Evolutionary conservation across 2,329 filamentous ascomycete genomes (phyloP), one percentile per base, ranked within the genome.

Genomic region (Escovopsis sp.): DNA sequence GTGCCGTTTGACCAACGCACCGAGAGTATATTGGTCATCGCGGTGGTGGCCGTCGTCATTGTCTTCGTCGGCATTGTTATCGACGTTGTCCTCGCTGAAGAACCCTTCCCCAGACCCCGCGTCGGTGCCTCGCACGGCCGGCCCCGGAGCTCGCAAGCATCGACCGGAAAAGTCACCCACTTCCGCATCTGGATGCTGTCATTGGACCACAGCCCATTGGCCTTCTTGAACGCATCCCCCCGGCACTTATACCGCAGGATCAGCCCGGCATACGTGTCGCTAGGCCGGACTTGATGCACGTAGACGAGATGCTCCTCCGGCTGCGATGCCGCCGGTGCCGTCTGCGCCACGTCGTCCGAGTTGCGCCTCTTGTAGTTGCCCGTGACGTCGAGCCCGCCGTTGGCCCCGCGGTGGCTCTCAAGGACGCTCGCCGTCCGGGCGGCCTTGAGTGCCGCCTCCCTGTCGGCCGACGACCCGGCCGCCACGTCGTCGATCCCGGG

Each of bases 171-270:
- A 8, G 87, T 69, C 13, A 98, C 68, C 43, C 74, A 78, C 48
- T 83, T 83, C 39, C 87, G 76, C 33, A 77, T 74, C 53, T 94
- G 88, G 26, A 96, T 79, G 42, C 76, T 85, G 52, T 96, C 90
- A 43, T 86, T 84, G 6, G 86, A 84, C 90, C 90, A 98, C 49
- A 98, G 76, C 10, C 90, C 76, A 53, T 98, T 98, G 27, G 85
- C 77, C 53, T 83, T 90, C 39, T 84, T 72, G 44, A 98, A 77
- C 2, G 80, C 70, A 33, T 87, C 79, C 37, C 86, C 76, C 42
- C 82, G 74, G 54, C 88, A 96, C 47, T 83, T 79, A 57, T 92
- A 98, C 47, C 79, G 82, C 44, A 98, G 77, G 35, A 90, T 80
- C 34, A 98, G 76, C 3, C 90, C 88, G 2, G 87, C 86, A 46